Conservation (phyloP, 1,284 basidiomycete species). For the Microbotryum intermedium region DNA sequence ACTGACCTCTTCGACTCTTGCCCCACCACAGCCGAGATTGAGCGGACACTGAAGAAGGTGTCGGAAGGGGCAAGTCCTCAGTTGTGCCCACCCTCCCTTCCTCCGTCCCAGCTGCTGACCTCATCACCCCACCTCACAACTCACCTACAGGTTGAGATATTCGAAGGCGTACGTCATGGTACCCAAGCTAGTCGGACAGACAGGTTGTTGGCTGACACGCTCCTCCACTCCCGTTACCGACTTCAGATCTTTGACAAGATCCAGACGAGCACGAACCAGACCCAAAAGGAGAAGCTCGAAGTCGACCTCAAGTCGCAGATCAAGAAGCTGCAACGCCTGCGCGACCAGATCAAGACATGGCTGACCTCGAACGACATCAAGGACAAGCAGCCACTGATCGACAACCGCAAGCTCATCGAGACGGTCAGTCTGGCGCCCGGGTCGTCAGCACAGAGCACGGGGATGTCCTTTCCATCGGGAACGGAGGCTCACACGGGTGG, state of each 20-base stretch:
- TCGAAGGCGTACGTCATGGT: constrained; percentile 53
- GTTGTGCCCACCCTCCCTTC: too few species aligned
- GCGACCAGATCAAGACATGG: constrained; percentile 99
- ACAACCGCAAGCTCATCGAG: constrained; percentile 93
- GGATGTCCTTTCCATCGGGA: neutral
- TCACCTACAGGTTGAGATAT: constrained; percentile 63
- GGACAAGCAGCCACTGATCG: constrained; percentile 88
- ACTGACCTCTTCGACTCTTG: too few species aligned
- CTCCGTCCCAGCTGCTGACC: neutral
- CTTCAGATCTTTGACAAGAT: constrained; percentile 82
- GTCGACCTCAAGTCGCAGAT: constrained; percentile 94
- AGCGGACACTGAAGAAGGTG: constrained; percentile 91
- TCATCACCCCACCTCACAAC: neutral
- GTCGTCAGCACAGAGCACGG: neutral
- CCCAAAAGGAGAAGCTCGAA: constrained; percentile 95
- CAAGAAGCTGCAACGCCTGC: constrained; percentile 94
- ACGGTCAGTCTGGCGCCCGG: constrained; percentile 57
- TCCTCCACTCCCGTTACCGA: neutral
- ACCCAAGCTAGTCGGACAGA: neutral
- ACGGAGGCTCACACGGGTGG: neutral
- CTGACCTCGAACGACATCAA: constrained; percentile 97
- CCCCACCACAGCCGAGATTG: constrained; percentile 69
- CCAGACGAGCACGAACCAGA: constrained; percentile 77
- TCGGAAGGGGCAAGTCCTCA: constrained; percentile 55
- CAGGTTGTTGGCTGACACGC: neutral